Percentiles rank a stretch among this genome's conserved stretches.
phyloP scores from a whole-genome alignment of 2,329 filamentous ascomycete genomes.

The Fusarium euwallaceae region DNA sequence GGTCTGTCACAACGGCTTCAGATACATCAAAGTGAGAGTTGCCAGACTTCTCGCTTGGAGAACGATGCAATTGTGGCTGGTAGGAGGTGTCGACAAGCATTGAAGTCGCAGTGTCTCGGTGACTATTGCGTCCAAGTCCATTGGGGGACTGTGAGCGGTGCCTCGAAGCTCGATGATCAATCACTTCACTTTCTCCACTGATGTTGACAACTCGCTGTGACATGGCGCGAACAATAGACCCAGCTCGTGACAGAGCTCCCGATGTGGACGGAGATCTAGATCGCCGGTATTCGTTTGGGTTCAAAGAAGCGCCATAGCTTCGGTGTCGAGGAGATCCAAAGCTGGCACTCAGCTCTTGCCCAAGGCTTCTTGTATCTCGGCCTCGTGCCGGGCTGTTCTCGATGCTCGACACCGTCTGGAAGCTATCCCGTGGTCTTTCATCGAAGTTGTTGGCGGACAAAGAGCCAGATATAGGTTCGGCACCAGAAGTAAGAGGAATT shows the following conservation, averaged over 20 bases:
- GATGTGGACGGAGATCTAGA: constrained; percentile 75
- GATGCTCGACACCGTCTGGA: constrained; percentile 68
- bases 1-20: constrained; percentile 28
- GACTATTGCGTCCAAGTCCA: constrained; percentile 52
- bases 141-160: constrained; percentile 70
- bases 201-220: constrained; percentile 98
- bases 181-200: constrained; percentile 88
- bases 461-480: constrained; percentile 67
- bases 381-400: constrained; percentile 67
- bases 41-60: constrained; percentile 60
- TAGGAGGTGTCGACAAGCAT: constrained; percentile 65
- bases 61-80: constrained; percentile 60
- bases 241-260: constrained; percentile 75
- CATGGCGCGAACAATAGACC: constrained; percentile 85
- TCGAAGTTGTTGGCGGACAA: constrained; percentile 58
- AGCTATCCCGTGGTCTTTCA: constrained; percentile 64
- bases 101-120: constrained; percentile 46
- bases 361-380: constrained; percentile 67
- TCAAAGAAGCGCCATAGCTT: constrained; percentile 69
- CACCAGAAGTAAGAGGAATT: constrained; percentile 68
- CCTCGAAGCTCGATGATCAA: constrained; percentile 78
- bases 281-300: constrained; percentile 64
- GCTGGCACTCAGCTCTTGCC: constrained; percentile 70
- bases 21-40: constrained; percentile 37
- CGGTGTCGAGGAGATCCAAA: constrained; percentile 63